Base-by-base conservation (phyloP, 2,329 filamentous ascomycete species). In the Xylaria sp. region DNA sequence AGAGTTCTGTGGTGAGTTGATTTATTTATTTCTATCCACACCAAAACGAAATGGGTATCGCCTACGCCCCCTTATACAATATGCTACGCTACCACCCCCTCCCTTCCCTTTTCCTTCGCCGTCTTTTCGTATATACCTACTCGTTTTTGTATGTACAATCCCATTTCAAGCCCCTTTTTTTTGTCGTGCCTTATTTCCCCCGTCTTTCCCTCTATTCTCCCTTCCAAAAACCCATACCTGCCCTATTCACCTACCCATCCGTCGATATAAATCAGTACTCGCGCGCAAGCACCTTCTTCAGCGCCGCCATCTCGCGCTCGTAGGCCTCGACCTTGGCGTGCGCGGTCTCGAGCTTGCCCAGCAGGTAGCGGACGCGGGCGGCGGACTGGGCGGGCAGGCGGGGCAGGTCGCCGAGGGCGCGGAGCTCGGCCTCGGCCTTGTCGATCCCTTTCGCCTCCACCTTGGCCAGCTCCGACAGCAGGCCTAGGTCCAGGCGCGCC, bases 351-450 rank as follows among this genome's bases (percentile, higher is more conserved):
- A 96, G 72, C 76, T 96, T 96, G 1, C 69, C 72, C 43, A 96
- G 71, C 60, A 97, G 74, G 75, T 90, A 97, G 52, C 82, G 76
- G 2, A 91, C 79, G 29, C 93, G 77, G 0, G 82, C 80, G 0
- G 75, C 76, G 22, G 90, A 77, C 76, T 94, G 87, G 18, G 76
- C 73, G 1, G 91, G 89, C 70, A 90, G 85, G 46, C 81, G 87
- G 6, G 87, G 88, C 63, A 96, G 69, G 18, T 79, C 78, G 0
- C 83, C 90, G n/a, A 97, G 72, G 50, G 90, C 67, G 8, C 73
- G 78, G 53, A 97, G 76, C 72, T 97, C 92, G 21, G 79, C 78
- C 76, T 97, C 93, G 41, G 84, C 88, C 72, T 91, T 91, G 39
- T 88, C 86, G 55, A 97, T 91, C 8, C 74, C 86, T 70, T 85